A percentile compares a stretch with the other conserved stretches of the same genome.
Evolutionary conservation across 352 stramenopile species (phyloP).

Genomic region (Pythium pyrilobum): DNA sequence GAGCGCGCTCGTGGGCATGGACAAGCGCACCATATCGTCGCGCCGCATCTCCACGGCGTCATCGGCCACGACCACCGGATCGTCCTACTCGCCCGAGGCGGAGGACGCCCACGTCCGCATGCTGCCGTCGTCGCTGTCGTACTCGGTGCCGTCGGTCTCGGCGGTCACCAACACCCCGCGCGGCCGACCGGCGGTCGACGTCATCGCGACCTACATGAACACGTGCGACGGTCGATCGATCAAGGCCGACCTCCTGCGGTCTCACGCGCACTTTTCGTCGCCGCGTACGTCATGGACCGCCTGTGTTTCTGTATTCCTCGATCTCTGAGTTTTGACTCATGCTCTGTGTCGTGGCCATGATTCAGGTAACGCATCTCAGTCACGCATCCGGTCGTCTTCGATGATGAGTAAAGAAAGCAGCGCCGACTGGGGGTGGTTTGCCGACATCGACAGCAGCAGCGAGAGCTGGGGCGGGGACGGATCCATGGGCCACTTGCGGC

Average conservation of each 20-base stretch:
- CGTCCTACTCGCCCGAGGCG: slow-evolving; percentile 22
- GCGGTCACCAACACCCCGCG: slow-evolving; percentile 61
- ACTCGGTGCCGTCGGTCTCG: slow-evolving; percentile 60
- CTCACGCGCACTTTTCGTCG: slow-evolving; percentile 68
- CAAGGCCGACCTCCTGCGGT: slow-evolving; percentile 74
- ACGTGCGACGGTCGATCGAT: slow-evolving; percentile 69
- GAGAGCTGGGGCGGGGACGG: slow-evolving; percentile 74
- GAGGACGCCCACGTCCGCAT: slow-evolving; percentile 27
- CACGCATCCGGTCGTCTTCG: slow-evolving; percentile 56
- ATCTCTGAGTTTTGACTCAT: slow-evolving; percentile 11
- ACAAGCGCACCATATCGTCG: slow-evolving; percentile 25
- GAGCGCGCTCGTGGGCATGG: slow-evolving; percentile 23
- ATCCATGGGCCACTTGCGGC: slow-evolving; percentile 55
- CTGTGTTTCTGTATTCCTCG: not conserved
- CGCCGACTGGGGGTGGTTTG: slow-evolving; percentile 85
- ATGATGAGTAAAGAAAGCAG: slow-evolving; percentile 74
- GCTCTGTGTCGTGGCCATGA: slow-evolving; percentile 5
- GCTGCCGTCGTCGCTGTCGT: slow-evolving; percentile 54
- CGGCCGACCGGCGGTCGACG: slow-evolving; percentile 65
- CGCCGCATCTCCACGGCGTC: slow-evolving; percentile 44
- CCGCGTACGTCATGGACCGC: slow-evolving; percentile 38
- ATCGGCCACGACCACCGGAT: slow-evolving; percentile 31
- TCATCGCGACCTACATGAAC: slow-evolving; percentile 90
- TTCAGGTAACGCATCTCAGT: slow-evolving; percentile 20
- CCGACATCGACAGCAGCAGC: slow-evolving; percentile 83